phyloP scores from a whole-genome alignment of 176 grass and related monocot genomes.

The Cenchrus fungigraminus region DNA sequence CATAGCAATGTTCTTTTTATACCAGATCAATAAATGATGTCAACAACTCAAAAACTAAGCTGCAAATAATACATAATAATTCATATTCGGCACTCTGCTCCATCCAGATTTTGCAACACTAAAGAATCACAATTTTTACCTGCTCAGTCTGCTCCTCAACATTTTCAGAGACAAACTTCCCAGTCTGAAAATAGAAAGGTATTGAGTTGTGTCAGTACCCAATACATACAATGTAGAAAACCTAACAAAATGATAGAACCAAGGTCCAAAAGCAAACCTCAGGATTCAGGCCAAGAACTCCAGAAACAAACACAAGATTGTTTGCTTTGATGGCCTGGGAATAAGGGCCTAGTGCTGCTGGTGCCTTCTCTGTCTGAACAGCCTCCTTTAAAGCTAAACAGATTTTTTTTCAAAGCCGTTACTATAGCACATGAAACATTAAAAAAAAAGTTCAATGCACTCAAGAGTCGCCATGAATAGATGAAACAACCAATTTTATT shows the following conservation, averaged over 20 bases:
- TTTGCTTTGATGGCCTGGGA: slow-evolving; percentile 97
- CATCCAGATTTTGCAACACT: background rate
- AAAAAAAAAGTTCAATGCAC: background rate
- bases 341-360: slow-evolving; percentile 90
- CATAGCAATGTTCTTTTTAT: background rate
- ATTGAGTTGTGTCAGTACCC: slow-evolving; percentile 5
- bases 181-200: slow-evolving; percentile 63
- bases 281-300: slow-evolving; percentile 87
- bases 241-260: slow-evolving; percentile 12
- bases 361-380: slow-evolving; percentile 84
- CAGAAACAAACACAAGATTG: slow-evolving; percentile 95
- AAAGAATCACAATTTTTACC: slow-evolving; percentile 45
- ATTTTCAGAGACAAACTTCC: slow-evolving; percentile 84
- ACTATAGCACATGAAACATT: slow-evolving; percentile 2
- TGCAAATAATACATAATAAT: background rate
- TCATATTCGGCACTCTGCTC: background rate
- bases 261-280: slow-evolving; percentile 57
- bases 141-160: slow-evolving; percentile 95
- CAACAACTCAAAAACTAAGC: slow-evolving; percentile 24
- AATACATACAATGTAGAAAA: background rate
- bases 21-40: background rate
- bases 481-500: background rate
- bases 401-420: background rate
- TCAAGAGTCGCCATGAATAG: background rate
- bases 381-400: slow-evolving; percentile 70